Percentiles rank a stretch among this genome's conserved stretches.
Evolutionary conservation across 768 basidiomycete species (phyloP).

Genomic region (Suillus subluteus): DNA sequence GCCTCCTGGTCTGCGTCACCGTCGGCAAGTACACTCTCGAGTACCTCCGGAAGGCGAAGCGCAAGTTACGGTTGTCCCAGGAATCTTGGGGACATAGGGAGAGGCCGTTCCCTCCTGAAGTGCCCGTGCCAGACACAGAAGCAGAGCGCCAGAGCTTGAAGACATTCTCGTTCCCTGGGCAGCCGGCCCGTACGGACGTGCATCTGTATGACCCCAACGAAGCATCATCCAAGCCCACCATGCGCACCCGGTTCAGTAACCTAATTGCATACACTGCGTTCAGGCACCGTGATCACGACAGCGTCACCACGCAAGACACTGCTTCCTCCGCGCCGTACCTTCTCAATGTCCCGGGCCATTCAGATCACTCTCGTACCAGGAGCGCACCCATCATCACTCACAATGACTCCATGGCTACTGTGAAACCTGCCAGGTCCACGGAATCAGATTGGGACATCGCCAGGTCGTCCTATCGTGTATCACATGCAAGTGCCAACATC

Average conservation of each 20-base stretch:
- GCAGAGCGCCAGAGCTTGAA: background rate
- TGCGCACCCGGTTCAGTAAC: slow-evolving; percentile 9
- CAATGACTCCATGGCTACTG: no score
- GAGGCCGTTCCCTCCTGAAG: background rate
- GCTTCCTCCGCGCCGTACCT: background rate
- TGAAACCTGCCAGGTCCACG: background rate
- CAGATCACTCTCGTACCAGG: slow-evolving; percentile 8
- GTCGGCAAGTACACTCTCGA: background rate
- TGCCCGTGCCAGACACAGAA: background rate
- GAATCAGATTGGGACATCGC: slow-evolving; percentile 2
- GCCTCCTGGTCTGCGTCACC: slow-evolving; percentile 14
- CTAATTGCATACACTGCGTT: slow-evolving; percentile 3
- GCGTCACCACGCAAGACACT: slow-evolving; percentile 11
- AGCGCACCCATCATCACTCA: background rate
- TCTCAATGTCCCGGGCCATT: background rate
- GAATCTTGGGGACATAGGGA: slow-evolving; percentile 14
- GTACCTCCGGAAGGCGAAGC: background rate
- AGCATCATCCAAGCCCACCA: slow-evolving; percentile 3
- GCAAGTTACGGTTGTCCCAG: slow-evolving; percentile 12
- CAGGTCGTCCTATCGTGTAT: background rate
- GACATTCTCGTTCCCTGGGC: slow-evolving; percentile 6
- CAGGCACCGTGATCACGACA: slow-evolving; percentile 12
- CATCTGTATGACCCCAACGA: background rate
- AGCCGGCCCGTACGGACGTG: background rate
- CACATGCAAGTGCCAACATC: background rate